A percentile compares a stretch with the other conserved stretches of the same genome.
phyloP scores from a whole-genome alignment of 2,329 filamentous ascomycete species.

The Trichophyton verrucosum region DNA sequence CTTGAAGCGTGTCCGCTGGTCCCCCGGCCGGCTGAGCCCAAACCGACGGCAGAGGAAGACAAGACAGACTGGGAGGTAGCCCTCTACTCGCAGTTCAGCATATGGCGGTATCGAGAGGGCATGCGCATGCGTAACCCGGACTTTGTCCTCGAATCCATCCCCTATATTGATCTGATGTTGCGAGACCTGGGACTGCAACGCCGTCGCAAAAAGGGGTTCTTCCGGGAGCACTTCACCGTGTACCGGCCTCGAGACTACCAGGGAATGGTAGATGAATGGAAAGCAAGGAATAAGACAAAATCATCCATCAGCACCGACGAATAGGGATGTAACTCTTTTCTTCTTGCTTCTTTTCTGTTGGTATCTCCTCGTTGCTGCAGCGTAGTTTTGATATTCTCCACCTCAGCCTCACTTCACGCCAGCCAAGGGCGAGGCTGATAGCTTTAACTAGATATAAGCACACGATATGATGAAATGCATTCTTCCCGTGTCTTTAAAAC shows the following conservation, averaged over 20 bases:
- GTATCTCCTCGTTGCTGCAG: not conserved
- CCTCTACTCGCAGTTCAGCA: slow-evolving; percentile 55
- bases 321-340: not conserved
- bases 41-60: slow-evolving; percentile 18
- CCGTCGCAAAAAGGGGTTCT: slow-evolving; percentile 22
- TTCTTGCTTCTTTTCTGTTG: not conserved
- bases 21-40: not conserved
- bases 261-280: slow-evolving; percentile 32
- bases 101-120: slow-evolving; percentile 54
- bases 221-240: slow-evolving; percentile 26
- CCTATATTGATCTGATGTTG: slow-evolving; percentile 58
- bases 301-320: not conserved
- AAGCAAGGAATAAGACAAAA: slow-evolving; percentile 5
- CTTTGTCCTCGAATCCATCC: slow-evolving; percentile 63
- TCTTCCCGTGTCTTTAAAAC: no score
- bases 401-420: no score
- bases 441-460: no score
- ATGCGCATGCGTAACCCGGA: slow-evolving; percentile 35
- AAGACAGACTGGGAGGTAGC: slow-evolving; percentile 43
- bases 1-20: slow-evolving; percentile 25
- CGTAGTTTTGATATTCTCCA: not conserved
- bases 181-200: slow-evolving; percentile 50
- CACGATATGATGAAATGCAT: no score
- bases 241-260: slow-evolving; percentile 32
- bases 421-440: no score